phyloP scores from a whole-genome alignment of 2,329 filamentous ascomycete species.

The Pseudogymnoascus sp. region DNA sequence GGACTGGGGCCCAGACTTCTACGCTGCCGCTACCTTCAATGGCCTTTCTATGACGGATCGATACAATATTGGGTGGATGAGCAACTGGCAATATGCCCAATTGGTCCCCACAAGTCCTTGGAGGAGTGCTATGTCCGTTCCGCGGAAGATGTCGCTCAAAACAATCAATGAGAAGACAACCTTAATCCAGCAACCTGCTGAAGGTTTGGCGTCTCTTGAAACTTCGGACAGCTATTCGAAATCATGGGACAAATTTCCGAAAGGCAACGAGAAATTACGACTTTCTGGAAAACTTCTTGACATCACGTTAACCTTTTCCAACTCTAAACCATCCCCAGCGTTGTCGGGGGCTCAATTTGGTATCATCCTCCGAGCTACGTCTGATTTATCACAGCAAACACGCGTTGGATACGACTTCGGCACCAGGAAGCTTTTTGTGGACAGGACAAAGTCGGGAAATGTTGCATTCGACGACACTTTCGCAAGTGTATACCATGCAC shows the following conservation, averaged over 20 bases:
- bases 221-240: not conserved
- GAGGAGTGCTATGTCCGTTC: conserved; percentile 43
- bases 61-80: conserved; percentile 43
- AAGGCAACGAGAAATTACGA: not conserved
- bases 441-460: not conserved
- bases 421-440: not conserved
- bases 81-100: conserved; percentile 51
- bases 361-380: conserved; percentile 3
- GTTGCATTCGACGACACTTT: not conserved
- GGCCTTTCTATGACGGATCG: conserved; percentile 30
- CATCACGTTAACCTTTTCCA: not conserved
- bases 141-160: conserved; percentile 33
- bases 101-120: conserved; percentile 47
- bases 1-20: conserved; percentile 35
- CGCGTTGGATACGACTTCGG: conserved; percentile 11
- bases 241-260: not conserved
- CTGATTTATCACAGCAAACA: conserved; percentile 4
- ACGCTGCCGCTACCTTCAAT: not conserved
- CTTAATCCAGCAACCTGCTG: not conserved
- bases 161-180: conserved; percentile 20
- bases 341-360: not conserved
- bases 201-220: not conserved
- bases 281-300: not conserved
- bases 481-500: not conserved
- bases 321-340: not conserved